phyloP scores from a whole-genome alignment of 345 rosid genomes.

The Linum usitatissimum region DNA sequence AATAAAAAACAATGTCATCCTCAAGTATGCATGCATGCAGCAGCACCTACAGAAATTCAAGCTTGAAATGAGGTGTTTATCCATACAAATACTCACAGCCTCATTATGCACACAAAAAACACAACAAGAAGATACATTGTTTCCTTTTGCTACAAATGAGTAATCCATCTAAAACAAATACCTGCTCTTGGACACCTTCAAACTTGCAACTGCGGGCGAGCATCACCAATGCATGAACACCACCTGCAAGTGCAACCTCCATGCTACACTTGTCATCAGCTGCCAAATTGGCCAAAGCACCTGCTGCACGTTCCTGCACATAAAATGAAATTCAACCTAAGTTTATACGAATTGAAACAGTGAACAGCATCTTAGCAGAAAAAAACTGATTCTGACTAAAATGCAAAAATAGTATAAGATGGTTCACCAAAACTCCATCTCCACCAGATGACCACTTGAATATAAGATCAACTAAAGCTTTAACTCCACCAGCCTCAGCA shows the following conservation, averaged over 20 bases:
- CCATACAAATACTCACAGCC: not conserved
- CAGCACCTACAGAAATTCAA: not conserved
- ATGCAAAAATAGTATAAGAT: not conserved
- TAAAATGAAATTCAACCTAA: not conserved
- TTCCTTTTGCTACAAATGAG: not conserved
- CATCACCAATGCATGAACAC: slow-evolving; percentile 68
- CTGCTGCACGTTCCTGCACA: slow-evolving; percentile 80
- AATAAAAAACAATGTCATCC: not conserved
- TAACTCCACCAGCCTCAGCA: slow-evolving; percentile 71
- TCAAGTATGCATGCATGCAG: not conserved
- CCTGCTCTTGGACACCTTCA: slow-evolving; percentile 87
- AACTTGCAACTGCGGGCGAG: slow-evolving; percentile 74
- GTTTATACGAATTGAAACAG: not conserved
- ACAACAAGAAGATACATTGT: not conserved
- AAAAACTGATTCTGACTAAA: slow-evolving; percentile 1
- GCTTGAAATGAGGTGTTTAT: not conserved
- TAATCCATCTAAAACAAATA: slow-evolving; percentile 5
- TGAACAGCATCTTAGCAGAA: not conserved
- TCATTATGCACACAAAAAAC: too few relatives aligned
- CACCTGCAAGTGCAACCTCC: slow-evolving; percentile 67
- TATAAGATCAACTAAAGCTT: slow-evolving; percentile 68
- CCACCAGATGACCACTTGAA: slow-evolving; percentile 66
- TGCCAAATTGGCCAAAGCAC: slow-evolving; percentile 80
- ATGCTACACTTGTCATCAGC: slow-evolving; percentile 81
- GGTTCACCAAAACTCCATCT: slow-evolving; percentile 66